Conservation (phyloP, 2,329 filamentous ascomycete genomes). For the Colletotrichum orbiculare region DNA sequence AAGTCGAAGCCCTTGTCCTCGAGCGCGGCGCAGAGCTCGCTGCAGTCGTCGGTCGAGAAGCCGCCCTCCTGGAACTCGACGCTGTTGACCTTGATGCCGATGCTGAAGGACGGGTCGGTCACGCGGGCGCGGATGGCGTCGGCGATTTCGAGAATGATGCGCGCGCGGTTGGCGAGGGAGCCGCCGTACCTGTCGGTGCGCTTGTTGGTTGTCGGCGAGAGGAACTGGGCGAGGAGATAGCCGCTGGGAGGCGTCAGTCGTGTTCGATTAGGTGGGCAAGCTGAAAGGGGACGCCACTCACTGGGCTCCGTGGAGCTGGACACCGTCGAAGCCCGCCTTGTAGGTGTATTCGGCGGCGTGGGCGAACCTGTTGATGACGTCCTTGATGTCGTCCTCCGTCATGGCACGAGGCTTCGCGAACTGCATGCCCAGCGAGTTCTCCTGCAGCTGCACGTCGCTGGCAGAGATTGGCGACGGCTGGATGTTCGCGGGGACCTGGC, state of each 20-base stretch:
- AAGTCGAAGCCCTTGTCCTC: conserved; percentile 64
- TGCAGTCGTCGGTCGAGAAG: conserved; percentile 62
- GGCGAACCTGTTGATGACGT: conserved; percentile 64
- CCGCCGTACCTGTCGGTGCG: conserved; percentile 61
- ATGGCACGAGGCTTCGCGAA: conserved; percentile 65
- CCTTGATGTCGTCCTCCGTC: conserved; percentile 61
- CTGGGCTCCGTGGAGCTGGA: conserved; percentile 60
- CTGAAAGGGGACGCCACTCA: conserved; percentile 12
- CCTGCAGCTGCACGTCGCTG: conserved; percentile 52
- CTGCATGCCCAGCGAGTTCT: conserved; percentile 55
- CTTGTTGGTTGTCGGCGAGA: conserved; percentile 54
- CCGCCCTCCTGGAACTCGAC: conserved; percentile 66
- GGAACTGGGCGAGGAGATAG: conserved; percentile 58
- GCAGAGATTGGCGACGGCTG: conserved; percentile 52
- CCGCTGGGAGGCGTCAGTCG: conserved; percentile 41
- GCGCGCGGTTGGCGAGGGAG: conserved; percentile 56
- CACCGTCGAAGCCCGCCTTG: conserved; percentile 64
- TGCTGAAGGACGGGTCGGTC: conserved; percentile 50
- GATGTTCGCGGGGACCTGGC: conserved; percentile 55
- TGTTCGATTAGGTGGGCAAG: not conserved
- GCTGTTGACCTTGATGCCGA: conserved; percentile 70
- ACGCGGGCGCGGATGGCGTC: conserved; percentile 48
- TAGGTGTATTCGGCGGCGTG: conserved; percentile 67
- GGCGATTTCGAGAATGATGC: conserved; percentile 58
- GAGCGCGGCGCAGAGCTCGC: conserved; percentile 57